phyloP scores from a whole-genome alignment of 768 basidiomycete genomes.

The Rhodotorula graminis region DNA sequence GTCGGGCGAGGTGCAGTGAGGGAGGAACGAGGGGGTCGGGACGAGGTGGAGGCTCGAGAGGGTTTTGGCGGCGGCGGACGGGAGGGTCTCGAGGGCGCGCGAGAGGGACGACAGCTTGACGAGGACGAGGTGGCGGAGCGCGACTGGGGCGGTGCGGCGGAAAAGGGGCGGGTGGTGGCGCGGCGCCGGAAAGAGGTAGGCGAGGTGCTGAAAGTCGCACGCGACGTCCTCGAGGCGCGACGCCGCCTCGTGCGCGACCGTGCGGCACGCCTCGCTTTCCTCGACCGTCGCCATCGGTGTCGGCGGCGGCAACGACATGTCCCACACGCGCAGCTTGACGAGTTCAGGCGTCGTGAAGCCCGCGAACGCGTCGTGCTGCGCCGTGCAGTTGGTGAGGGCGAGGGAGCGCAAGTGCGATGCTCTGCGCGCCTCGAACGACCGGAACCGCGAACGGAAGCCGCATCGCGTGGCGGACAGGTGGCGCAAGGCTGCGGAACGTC shows the following conservation, averaged over 20 bases:
- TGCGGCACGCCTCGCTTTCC: slow-evolving; percentile 12
- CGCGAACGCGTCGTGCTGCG: slow-evolving; percentile 22
- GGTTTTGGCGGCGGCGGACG: background rate
- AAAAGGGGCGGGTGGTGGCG: background rate
- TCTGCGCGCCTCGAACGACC: background rate
- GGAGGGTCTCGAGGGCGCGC: slow-evolving; percentile 7
- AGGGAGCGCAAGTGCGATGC: slow-evolving; percentile 10
- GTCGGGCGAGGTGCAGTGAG: slow-evolving; percentile 13
- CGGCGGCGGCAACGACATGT: slow-evolving; percentile 22
- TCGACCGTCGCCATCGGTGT: slow-evolving; percentile 19
- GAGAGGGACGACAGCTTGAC: slow-evolving; percentile 12
- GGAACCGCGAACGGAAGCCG: slow-evolving; percentile 29
- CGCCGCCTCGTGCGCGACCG: background rate
- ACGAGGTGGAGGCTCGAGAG: background rate
- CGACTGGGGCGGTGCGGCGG: background rate
- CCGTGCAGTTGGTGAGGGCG: slow-evolving; percentile 13
- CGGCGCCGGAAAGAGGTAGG: slow-evolving; percentile 6
- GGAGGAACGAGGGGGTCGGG: slow-evolving; percentile 18
- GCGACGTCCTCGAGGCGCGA: background rate
- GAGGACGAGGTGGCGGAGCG: background rate
- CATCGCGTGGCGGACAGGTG: slow-evolving; percentile 6
- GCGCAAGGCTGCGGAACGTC: background rate
- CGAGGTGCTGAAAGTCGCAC: slow-evolving; percentile 24
- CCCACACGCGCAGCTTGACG: background rate
- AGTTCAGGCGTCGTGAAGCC: slow-evolving; percentile 13